A percentile compares a stretch with the other conserved stretches of the same genome.
phyloP scores from a whole-genome alignment of 2,329 filamentous ascomycete genomes.

The Elsinoe batatas region DNA sequence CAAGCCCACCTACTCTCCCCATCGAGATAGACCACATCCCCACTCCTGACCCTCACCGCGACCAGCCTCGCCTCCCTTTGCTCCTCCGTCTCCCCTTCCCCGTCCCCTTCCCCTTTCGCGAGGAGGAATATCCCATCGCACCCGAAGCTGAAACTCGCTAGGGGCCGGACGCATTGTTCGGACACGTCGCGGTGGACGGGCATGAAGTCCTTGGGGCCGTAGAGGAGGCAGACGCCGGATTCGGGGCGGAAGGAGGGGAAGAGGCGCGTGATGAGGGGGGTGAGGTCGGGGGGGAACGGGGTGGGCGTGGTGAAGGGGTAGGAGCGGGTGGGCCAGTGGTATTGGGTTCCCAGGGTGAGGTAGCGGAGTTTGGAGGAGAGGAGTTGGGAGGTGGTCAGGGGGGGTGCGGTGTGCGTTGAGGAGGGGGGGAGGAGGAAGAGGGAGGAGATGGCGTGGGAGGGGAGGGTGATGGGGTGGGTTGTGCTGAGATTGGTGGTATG shows the following conservation, averaged over 20 bases:
- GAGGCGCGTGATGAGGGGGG: conserved; percentile 11
- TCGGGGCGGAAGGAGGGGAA: conserved; percentile 16
- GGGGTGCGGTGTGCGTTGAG: conserved; percentile 17
- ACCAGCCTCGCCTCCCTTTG: conserved; percentile 19
- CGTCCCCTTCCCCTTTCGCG: conserved; percentile 12
- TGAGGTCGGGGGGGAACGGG: conserved; percentile 14
- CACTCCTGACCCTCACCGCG: conserved; percentile 15
- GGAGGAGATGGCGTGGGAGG: conserved; percentile 12
- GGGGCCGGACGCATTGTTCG: conserved; percentile 13
- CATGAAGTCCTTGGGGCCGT: conserved; percentile 17
- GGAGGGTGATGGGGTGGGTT: conserved; percentile 15
- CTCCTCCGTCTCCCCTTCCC: conserved; percentile 16
- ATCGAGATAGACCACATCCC: conserved; percentile 16
- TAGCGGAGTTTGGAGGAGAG: conserved; percentile 17
- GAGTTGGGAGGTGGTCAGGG: conserved; percentile 15
- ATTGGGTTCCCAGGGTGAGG: conserved; percentile 17
- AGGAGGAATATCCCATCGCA: conserved; percentile 18
- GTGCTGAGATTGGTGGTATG: conserved; percentile 16
- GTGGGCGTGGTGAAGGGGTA: conserved; percentile 14
- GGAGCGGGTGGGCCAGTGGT: conserved; percentile 17
- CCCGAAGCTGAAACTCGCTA: conserved; percentile 16
- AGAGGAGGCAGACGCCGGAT: conserved; percentile 16
- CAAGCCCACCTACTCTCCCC: conserved; percentile 17
- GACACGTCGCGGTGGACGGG: conserved; percentile 18
- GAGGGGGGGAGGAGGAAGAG: conserved; percentile 27